Conservation (phyloP, 2,329 filamentous ascomycete species). For the Exophiala sp. region DNA sequence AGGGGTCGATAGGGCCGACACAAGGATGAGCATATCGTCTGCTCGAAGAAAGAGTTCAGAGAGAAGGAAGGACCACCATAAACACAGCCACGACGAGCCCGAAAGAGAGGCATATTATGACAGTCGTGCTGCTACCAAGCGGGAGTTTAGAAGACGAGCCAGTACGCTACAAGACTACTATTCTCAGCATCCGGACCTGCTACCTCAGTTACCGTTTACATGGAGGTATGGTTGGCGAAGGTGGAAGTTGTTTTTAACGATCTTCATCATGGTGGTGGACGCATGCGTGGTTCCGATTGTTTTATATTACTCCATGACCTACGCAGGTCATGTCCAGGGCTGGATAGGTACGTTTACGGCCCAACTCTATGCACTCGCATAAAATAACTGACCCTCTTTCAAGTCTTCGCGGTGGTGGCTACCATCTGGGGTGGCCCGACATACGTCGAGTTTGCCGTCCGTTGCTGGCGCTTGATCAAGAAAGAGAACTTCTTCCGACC, state of each 20-base stretch:
- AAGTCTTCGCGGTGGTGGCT: conserved; percentile 29
- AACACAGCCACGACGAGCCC: conserved; percentile 12
- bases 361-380: no score
- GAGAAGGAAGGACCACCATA: conserved; percentile 13
- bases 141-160: conserved; percentile 28
- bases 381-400: no score
- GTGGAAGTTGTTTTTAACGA: conserved; percentile 26
- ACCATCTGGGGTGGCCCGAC: conserved; percentile 30
- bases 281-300: conserved; percentile 28
- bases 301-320: conserved; percentile 28
- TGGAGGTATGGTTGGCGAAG: conserved; percentile 26
- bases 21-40: conserved; percentile 16
- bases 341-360: conserved; percentile 22
- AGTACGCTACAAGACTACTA: conserved; percentile 29
- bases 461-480: conserved; percentile 27
- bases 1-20: conserved; percentile 11
- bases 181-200: conserved; percentile 23
- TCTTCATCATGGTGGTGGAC: conserved; percentile 28
- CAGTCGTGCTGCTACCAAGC: conserved; percentile 29
- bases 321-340: conserved; percentile 25
- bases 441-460: conserved; percentile 28
- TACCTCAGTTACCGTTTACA: conserved; percentile 30
- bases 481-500: conserved; percentile 29
- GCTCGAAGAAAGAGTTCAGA: conserved; percentile 18
- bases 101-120: conserved; percentile 28